phyloP scores from a whole-genome alignment of 164 flowering plant genomes.

The Umbellularia californica region DNA sequence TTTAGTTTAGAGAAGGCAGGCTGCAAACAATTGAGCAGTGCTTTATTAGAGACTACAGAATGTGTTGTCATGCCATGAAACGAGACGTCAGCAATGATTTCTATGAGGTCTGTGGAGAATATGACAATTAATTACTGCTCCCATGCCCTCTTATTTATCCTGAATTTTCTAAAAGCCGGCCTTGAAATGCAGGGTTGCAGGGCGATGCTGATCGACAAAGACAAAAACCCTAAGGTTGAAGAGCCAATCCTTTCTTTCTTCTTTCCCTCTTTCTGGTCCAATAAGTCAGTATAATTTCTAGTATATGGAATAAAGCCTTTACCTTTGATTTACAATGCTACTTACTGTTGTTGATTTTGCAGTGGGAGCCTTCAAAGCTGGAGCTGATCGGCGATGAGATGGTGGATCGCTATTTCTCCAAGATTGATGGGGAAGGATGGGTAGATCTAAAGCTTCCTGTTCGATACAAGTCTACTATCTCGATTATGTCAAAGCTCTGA shows the following conservation, averaged over 20 bases:
- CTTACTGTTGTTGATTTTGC: conserved; percentile 11
- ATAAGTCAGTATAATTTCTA: neutral
- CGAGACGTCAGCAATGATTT: conserved; percentile 63
- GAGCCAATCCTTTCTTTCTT: neutral
- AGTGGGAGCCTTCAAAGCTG: conserved; percentile 90
- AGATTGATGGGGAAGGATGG: conserved; percentile 62
- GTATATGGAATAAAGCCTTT: neutral
- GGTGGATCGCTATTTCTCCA: conserved; percentile 69
- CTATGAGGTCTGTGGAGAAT: conserved; percentile 17
- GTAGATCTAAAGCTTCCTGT: conserved; percentile 66
- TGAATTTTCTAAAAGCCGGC: neutral
- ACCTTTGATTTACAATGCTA: too few species aligned
- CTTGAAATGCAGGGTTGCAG: conserved; percentile 53
- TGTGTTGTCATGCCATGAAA: conserved; percentile 64
- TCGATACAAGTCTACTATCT: conserved; percentile 40
- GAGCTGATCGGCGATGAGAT: conserved; percentile 54
- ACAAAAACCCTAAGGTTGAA: conserved; percentile 38
- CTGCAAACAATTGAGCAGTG: conserved; percentile 82
- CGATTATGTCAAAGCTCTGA: conserved; percentile 58
- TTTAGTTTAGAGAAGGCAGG: conserved; percentile 90
- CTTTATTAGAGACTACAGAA: conserved; percentile 76
- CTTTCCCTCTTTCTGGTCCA: neutral
- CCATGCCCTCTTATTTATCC: neutral
- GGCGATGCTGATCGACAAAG: conserved; percentile 67
- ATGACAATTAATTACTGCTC: neutral